phyloP scores from a whole-genome alignment of 2,329 filamentous ascomycete genomes.

The Penicillium sp. region DNA sequence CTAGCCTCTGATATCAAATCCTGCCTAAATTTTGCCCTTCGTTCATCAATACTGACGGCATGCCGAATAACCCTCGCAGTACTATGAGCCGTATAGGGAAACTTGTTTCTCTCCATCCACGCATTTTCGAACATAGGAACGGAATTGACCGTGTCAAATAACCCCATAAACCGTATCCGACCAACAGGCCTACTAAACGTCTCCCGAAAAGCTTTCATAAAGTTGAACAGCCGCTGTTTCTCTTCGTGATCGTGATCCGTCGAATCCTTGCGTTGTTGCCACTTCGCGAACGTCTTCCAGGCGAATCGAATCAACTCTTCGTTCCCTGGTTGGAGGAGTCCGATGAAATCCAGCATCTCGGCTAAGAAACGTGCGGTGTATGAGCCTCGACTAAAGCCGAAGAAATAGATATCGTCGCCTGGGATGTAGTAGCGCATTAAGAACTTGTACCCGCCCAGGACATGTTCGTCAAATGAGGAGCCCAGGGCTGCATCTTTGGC shows the following conservation, averaged over 20 bases:
- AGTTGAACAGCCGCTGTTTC: slow-evolving; percentile 60
- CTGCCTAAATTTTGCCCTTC: slow-evolving; percentile 60
- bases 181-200: slow-evolving; percentile 76
- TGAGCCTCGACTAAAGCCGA: slow-evolving; percentile 72
- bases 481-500: slow-evolving; percentile 70
- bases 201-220: slow-evolving; percentile 77
- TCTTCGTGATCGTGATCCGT: slow-evolving; percentile 30
- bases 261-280: slow-evolving; percentile 37
- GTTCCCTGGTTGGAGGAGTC: slow-evolving; percentile 76
- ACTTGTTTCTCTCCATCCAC: slow-evolving; percentile 74
- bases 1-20: slow-evolving; percentile 51
- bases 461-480: slow-evolving; percentile 77
- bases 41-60: slow-evolving; percentile 59
- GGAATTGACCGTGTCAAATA: slow-evolving; percentile 82
- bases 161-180: slow-evolving; percentile 71
- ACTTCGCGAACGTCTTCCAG: slow-evolving; percentile 60
- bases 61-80: slow-evolving; percentile 58
- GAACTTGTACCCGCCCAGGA: slow-evolving; percentile 79
- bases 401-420: slow-evolving; percentile 64
- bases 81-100: slow-evolving; percentile 60
- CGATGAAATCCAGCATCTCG: slow-evolving; percentile 82
- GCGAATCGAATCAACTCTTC: slow-evolving; percentile 83
- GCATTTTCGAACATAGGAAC: slow-evolving; percentile 73
- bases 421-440: slow-evolving; percentile 72
- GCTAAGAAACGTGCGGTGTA: slow-evolving; percentile 75